Conservation (phyloP, 2,329 filamentous ascomycete species). For the Fusarium coffeatum region DNA sequence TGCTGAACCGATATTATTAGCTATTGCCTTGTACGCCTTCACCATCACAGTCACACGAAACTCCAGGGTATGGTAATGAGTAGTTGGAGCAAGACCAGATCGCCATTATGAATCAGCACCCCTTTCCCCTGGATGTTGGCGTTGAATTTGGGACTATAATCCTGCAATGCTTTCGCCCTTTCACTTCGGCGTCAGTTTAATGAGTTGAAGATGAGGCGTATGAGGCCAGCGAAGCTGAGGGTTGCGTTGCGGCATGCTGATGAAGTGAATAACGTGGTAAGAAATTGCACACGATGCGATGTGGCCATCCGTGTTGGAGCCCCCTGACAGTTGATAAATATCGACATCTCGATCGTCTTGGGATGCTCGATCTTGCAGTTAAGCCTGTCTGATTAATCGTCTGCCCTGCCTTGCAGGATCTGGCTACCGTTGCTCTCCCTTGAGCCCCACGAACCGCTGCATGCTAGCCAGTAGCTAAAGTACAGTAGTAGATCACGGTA, state of each 20-base stretch:
- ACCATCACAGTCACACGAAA: not conserved
- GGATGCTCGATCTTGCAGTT: conserved; percentile 34
- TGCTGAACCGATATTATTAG: not conserved
- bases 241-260: conserved; percentile 18
- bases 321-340: conserved; percentile 8
- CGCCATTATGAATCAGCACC: not conserved
- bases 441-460: conserved; percentile 36
- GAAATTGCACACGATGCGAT: conserved; percentile 11
- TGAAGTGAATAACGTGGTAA: conserved; percentile 28
- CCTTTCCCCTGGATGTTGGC: not conserved
- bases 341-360: conserved; percentile 33
- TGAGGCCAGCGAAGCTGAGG: conserved; percentile 30
- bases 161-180: not conserved
- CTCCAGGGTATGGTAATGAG: not conserved
- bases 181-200: not conserved
- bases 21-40: not conserved
- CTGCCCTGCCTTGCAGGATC: conserved; percentile 36
- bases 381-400: conserved; percentile 33
- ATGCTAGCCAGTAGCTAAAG: conserved; percentile 33
- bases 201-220: conserved; percentile 10
- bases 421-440: conserved; percentile 29
- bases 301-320: conserved; percentile 7
- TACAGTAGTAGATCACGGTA: conserved; percentile 15
- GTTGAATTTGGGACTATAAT: not conserved
- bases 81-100: not conserved